These are phyloP conservation scores for Cladosporium sp. DNA, from an alignment of 2,329 filamentous ascomycete genomes.

Conservation along the genomic window DNA sequence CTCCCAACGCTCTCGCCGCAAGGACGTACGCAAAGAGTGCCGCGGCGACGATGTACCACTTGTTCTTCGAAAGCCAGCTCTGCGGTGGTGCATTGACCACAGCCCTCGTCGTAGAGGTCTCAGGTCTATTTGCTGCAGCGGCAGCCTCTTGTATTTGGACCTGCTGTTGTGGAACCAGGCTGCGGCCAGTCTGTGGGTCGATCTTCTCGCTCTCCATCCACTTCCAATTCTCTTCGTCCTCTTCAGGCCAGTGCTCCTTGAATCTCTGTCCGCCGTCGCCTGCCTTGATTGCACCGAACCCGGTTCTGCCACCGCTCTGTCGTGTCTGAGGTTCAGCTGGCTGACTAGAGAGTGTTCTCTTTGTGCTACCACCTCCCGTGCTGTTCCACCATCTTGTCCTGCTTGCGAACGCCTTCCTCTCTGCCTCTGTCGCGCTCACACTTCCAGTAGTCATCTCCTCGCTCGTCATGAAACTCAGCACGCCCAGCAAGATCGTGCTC, in stretches of 20 bases:
- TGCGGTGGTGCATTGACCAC: conserved; percentile 71
- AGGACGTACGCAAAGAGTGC: conserved; percentile 81
- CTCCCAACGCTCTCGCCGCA: conserved; percentile 71
- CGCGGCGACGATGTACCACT: conserved; percentile 69
- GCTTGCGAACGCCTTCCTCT: conserved; percentile 75
- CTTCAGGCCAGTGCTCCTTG: conserved; percentile 81
- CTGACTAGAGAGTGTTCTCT: conserved; percentile 46
- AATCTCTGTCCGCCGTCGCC: conserved; percentile 94
- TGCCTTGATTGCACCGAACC: conserved; percentile 77
- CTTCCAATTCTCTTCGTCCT: conserved; percentile 85
- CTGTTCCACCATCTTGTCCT: conserved; percentile 95
- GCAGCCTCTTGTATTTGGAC: conserved; percentile 62
- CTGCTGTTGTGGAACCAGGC: conserved; percentile 34
- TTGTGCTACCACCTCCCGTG: conserved; percentile 79
- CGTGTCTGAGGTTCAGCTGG: conserved; percentile 42
- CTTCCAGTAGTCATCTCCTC: conserved; percentile 98
- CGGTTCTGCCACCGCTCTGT: conserved; percentile 54
- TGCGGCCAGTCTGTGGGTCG: conserved; percentile 70
- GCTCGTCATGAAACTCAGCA: conserved; percentile 96
- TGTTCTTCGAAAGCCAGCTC: conserved; percentile 80
- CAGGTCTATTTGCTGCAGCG: conserved; percentile 60
- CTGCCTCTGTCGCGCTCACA: conserved; percentile 72
- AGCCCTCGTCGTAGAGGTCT: conserved; percentile 71
- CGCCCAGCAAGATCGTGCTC: conserved; percentile 89
- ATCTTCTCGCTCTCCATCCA: conserved; percentile 87